Evolutionary conservation across 1,284 basidiomycete genomes (phyloP), one percentile per base, ranked within the genome.

Genomic region (Termitomyces sp.): DNA sequence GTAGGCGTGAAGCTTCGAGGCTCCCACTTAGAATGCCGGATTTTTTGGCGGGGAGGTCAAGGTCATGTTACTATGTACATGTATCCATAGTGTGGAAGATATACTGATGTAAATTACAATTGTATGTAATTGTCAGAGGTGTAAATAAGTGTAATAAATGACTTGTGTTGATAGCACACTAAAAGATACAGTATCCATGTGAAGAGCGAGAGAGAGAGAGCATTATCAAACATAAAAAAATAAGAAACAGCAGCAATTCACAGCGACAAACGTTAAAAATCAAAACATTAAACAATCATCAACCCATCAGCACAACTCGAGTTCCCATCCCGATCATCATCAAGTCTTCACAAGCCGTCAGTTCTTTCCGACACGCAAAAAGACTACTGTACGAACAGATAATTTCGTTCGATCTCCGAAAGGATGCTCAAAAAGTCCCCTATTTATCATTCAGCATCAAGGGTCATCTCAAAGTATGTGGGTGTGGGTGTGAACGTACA

Each of bases 391-490:
- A 80, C 86, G 68, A 62, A 88, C 84, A 90, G 68, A 74, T 91
- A 91, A 69, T 91, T 91, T 61, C 88, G 74, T 64, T 94, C 92
- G 62, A 94, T 92, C 70, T 94, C 92, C 19, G 87, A 90, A 38
- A 94, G 69, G 61, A 94, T 92, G 45, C 88, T 90, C 38, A 94
- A 72, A 71, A 94, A 94, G 75, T 94, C 91, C 89, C 90, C 90
- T 92, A 40, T 13, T 48, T 44, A 44, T 39, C 12, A n/a, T 53
- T 53, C 2, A 58, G 47, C 19, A 36, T 44, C 13, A 34, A 49
- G 12, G 42, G 50, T 45, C 42, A 57, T 24, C 33, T 21, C n/a
- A n/a, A 51, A 53, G 26, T 52, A 47, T 54, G 57, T 4, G 42
- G 9, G 2, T n/a, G n/a, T 44, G n/a, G n/a, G n/a, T 19, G 12